Base-by-base conservation (phyloP, 495 filamentous ascomycete species). In the Xylaria castorea region DNA sequence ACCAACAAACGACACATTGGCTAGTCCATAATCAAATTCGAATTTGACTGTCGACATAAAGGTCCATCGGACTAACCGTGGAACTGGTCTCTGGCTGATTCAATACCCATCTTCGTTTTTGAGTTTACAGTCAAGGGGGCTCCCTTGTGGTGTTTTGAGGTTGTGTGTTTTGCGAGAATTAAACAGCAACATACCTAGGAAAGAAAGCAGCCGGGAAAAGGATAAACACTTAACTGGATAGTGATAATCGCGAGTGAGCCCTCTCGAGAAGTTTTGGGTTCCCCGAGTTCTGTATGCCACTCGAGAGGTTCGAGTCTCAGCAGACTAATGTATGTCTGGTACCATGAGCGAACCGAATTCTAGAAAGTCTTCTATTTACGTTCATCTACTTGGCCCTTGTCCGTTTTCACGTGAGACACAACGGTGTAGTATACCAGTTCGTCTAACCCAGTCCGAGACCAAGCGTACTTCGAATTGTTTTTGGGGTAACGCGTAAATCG, bases 71-170 rank as follows among this genome's bases (percentile, higher is more conserved):
- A 57, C 27, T 64, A 27, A 36, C 48, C 46, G 48, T 57, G 60
- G 46, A 50, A 22, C 48, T 42, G 51, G 53, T 72, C 48, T 34
- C 70, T 67, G 70, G 50, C 62, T 66, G 50, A 72, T 66, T 66
- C 50, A 72, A 72, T 72, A 72, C 70, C 70, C 70, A 68, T 55
- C 40, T 48, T 67, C 48, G 38, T 60, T 71, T 50, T 71, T 46
- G 61, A 66, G 12, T 66, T 71, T 58, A 27, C 50, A 48, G 36
- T 51, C 34, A 44, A 57, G 60, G 32, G 34, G 57, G 42, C 57
- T 50, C n/a, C 38, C 38, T 36, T 46, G 30, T 50, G 70, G 53
- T 67, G 62, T 72, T 65, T 50, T 0, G 30, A 62, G 63, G 27
- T 30, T 51, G 44, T 66, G 70, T 68, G 48, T 58, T 70, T 60